Base-by-base conservation (phyloP, 73 alveolate genomes). In the Paramecium sonneborni region DNA sequence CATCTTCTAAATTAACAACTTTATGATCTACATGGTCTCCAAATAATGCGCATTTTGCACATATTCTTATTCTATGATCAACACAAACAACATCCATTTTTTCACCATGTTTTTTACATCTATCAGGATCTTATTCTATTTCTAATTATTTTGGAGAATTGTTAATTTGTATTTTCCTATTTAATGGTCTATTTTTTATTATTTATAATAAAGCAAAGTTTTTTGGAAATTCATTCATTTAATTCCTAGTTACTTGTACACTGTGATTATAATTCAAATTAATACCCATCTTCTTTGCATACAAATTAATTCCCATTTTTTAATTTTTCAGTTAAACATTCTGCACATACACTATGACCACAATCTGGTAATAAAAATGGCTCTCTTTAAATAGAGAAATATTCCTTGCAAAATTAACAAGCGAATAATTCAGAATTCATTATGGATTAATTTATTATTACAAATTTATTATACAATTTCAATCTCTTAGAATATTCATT, bases 1-100 rank as follows among this genome's bases (percentile, higher is more conserved):
- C 96, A 86, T 96, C 99, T 24, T 95, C 97, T 34, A 94, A 92
- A 88, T 92, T 88, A 12, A 95, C 57, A 43, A 96, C 94, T 62
- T 96, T 95, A 86, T 96, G 99, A 39, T 93, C 94, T 86, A 92
- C 95, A 94, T 96, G 99, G 18, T 74, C 85, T 43, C 99, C 99
- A 69, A 96, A 96, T 67, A 96, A 90, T 8, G 99, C 99, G 44
- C 99, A 96, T 85, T 95, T 94, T 14, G 98, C 93, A 85, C 99
- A 96, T n/a, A 96, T 96, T 72, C 95, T 92, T 41, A 93, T 92
- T 26, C 92, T 57, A 74, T 96, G 98, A 86, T 96, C 98, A 15
- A 96, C 85, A 79, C 99, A 96, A 30, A 96, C 95, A 67, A 96
- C 94, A 67, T 96, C 99, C 70, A 96, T 62, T 79, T 79, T 93